Evolutionary conservation across 257 asterid genomes (phyloP).

Genomic region (Osmanthus fragrans): DNA sequence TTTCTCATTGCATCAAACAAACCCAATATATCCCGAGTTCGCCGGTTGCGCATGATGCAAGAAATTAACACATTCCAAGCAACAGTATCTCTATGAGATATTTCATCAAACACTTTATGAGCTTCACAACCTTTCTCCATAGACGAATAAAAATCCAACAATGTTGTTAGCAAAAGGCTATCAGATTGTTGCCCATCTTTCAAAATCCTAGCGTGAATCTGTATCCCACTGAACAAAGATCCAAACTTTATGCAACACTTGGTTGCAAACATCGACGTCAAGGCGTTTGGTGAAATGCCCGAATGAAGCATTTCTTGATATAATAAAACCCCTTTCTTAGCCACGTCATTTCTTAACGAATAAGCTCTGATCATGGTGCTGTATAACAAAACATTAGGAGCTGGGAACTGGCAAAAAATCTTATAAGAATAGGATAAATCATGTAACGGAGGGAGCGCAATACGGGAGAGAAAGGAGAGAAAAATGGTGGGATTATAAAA

Average conservation of each 20-base stretch:
- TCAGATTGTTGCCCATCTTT: constrained; percentile 60
- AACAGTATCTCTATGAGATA: constrained; percentile 56
- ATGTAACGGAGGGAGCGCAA: constrained; percentile 54
- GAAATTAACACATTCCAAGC: constrained; percentile 81
- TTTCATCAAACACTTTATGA: constrained; percentile 69
- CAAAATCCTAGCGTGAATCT: constrained; percentile 60
- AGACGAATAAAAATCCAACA: constrained; percentile 73
- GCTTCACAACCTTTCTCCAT: constrained; percentile 46
- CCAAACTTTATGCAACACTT: constrained; percentile 60
- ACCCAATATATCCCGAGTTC: constrained; percentile 54
- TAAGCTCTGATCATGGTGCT: constrained; percentile 67
- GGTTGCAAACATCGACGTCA: constrained; percentile 49
- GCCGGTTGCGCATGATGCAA: constrained; percentile 47
- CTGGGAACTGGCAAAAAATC: constrained; percentile 44
- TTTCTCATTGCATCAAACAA: constrained; percentile 62
- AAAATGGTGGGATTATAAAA: constrained; percentile 47
- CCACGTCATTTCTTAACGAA: constrained; percentile 46
- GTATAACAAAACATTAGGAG: constrained; percentile 53
- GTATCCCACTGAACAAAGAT: constrained; percentile 49
- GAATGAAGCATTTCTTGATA: constrained; percentile 48
- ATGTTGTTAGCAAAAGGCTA: constrained; percentile 48
- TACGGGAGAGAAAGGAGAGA: constrained; percentile 59
- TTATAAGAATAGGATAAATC: constrained; percentile 50
- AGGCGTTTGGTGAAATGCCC: constrained; percentile 58
- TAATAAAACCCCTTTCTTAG: constrained; percentile 43